These are phyloP conservation scores for Neurospora sublineolata DNA, from an alignment of 495 filamentous ascomycete species.

Conservation along the genomic window DNA sequence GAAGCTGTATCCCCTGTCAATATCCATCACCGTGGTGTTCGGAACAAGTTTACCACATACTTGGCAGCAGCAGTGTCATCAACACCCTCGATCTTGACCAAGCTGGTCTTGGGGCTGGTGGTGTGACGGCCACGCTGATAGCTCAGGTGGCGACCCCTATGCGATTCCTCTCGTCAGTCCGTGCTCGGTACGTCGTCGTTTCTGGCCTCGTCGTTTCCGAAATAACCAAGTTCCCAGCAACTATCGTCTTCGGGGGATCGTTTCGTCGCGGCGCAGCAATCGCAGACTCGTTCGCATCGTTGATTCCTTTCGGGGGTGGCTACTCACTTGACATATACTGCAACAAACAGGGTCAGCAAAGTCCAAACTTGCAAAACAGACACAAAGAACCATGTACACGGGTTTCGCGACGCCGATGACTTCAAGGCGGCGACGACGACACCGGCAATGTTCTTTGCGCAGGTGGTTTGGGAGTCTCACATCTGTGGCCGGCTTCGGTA, in stretches of 20 bases:
- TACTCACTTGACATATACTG: conserved; percentile 92
- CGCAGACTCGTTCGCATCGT: background rate
- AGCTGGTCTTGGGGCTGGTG: conserved; percentile 71
- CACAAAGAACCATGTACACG: background rate
- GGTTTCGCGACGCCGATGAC: conserved; percentile 1
- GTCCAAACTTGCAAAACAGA: conserved; percentile 1
- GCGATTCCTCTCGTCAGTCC: conserved; percentile 21
- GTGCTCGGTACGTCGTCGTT: conserved; percentile 15
- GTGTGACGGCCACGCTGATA: conserved; percentile 83
- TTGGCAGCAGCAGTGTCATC: conserved; percentile 73
- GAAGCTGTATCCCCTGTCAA: conserved; percentile 44
- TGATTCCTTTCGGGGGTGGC: conserved; percentile 17
- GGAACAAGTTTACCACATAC: conserved; percentile 37
- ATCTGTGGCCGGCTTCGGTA: conserved; percentile 72
- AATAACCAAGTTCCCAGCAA: background rate
- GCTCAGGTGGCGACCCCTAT: conserved; percentile 82
- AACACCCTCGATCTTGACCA: conserved; percentile 97
- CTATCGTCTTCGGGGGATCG: background rate
- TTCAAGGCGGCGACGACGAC: conserved; percentile 1
- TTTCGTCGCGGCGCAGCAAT: background rate
- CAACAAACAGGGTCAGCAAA: conserved; percentile 22
- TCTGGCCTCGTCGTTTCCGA: conserved; percentile 7
- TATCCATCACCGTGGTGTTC: conserved; percentile 8
- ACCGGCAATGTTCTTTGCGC: conserved; percentile 1
- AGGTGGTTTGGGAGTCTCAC: conserved; percentile 43